Evolutionary conservation across 2,329 filamentous ascomycete genomes (phyloP).

Genomic region (Sporothrix brasiliensis): DNA sequence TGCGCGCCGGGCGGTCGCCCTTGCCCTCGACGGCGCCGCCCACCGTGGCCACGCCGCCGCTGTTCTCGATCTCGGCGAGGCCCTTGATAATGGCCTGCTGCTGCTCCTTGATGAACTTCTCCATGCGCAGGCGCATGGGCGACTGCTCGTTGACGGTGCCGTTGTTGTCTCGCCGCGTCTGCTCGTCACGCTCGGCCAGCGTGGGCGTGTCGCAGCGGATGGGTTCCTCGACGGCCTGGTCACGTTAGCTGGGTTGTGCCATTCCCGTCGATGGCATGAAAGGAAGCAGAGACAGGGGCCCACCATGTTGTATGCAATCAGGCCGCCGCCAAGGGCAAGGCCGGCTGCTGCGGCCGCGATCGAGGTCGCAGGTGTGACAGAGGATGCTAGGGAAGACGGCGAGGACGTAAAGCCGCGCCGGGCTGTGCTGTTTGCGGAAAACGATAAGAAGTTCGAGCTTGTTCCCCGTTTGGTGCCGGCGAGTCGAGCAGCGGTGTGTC

Average conservation of each 20-base stretch:
- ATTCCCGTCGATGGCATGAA: not conserved
- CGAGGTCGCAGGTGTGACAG: constrained; percentile 9
- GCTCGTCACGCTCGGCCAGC: constrained; percentile 82
- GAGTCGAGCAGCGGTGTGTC: constrained; percentile 25
- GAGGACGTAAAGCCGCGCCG: constrained; percentile 21
- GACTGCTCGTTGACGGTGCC: constrained; percentile 69
- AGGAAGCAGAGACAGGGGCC: constrained; percentile 30
- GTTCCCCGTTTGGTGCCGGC: not conserved
- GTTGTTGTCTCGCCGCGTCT: constrained; percentile 75
- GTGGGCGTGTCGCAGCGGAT: constrained; percentile 63
- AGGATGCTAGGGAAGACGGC: not conserved
- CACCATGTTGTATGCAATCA: constrained; percentile 63
- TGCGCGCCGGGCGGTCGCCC: constrained; percentile 53
- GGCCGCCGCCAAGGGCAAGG: constrained; percentile 46
- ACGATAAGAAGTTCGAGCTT: not conserved
- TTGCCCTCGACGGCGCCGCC: constrained; percentile 33
- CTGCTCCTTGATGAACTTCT: constrained; percentile 90
- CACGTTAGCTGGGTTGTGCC: not conserved
- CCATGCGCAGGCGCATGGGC: constrained; percentile 97
- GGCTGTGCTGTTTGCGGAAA: not conserved
- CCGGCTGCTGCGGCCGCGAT: constrained; percentile 18
- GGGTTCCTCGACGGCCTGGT: constrained; percentile 49
- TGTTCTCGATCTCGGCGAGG: constrained; percentile 66
- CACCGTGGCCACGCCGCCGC: constrained; percentile 30
- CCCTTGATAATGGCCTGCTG: constrained; percentile 84